Percentiles rank a stretch among this genome's conserved stretches.
Conservation (phyloP, 352 stramenopile species). For the Lagenidium giganteum region DNA sequence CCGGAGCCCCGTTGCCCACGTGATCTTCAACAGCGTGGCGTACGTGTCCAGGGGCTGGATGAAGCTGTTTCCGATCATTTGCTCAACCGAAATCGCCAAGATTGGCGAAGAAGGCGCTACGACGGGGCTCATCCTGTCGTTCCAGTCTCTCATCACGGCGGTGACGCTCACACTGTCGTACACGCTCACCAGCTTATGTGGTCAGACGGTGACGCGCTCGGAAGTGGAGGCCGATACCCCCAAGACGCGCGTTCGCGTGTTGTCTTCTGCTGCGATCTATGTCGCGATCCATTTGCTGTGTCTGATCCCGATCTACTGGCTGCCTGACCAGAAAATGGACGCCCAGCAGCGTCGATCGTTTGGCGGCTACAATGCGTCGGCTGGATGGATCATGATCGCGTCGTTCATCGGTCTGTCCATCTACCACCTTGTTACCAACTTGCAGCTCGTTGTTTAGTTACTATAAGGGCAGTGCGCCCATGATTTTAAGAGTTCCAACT, state of each 20-base stretch:
- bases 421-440: constrained; percentile 12
- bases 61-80: constrained; percentile 33
- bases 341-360: constrained; percentile 34
- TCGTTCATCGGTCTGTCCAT: constrained; percentile 23
- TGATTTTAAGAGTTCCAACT: too few relatives aligned
- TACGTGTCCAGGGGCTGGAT: constrained; percentile 43
- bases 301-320: constrained; percentile 11
- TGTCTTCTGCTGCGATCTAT: background rate
- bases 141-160: constrained; percentile 31
- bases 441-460: constrained; percentile 3
- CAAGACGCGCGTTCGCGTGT: constrained; percentile 1
- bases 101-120: constrained; percentile 46
- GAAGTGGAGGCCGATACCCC: constrained; percentile 4
- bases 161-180: constrained; percentile 18
- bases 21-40: too few relatives aligned
- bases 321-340: constrained; percentile 38
- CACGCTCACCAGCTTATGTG: constrained; percentile 18
- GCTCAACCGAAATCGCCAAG: constrained; percentile 47
- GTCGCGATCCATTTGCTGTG: constrained; percentile 15
- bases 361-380: constrained; percentile 42
- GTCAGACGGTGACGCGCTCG: constrained; percentile 4
- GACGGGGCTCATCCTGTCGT: constrained; percentile 43
- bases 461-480: background rate
- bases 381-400: constrained; percentile 22
- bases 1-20: too few relatives aligned